Conservation (phyloP, 768 basidiomycete species). For the Amanita fuliginea region DNA sequence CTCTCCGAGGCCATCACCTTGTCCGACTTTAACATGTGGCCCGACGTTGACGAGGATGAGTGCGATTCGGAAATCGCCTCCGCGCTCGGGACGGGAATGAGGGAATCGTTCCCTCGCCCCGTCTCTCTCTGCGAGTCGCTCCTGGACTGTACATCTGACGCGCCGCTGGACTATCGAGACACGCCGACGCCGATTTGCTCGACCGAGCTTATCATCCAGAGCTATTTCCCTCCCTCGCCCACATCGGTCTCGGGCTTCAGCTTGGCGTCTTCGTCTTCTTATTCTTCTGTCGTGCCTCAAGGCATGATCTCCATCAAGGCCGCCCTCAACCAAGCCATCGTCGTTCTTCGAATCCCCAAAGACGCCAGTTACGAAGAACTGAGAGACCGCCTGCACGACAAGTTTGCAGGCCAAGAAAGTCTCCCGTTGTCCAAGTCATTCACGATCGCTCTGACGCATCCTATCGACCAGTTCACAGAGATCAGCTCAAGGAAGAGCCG, state of each 20-base stretch:
- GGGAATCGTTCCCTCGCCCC: constrained; percentile 33
- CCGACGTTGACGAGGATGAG: constrained; percentile 24
- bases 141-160: constrained; percentile 18
- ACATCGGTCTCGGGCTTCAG: constrained; percentile 18
- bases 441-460: constrained; percentile 33
- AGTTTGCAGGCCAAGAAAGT: constrained; percentile 54
- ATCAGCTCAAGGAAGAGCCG: constrained; percentile 20
- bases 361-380: constrained; percentile 38
- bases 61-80: constrained; percentile 5
- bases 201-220: constrained; percentile 1
- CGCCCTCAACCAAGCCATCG: constrained; percentile 45
- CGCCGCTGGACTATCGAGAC: constrained; percentile 14
- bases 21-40: constrained; percentile 31
- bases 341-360: constrained; percentile 47
- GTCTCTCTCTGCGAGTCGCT: constrained; percentile 21
- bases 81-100: neutral
- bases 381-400: constrained; percentile 48
- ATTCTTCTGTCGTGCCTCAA: constrained; percentile 8
- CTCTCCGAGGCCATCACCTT: constrained; percentile 24
- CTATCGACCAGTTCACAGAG: constrained; percentile 4
- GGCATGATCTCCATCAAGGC: constrained; percentile 49
- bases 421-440: constrained; percentile 44
- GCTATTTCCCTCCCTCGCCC: constrained; percentile 9
- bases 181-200: constrained; percentile 4
- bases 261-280: constrained; percentile 5